phyloP scores from a whole-genome alignment of 2,329 filamentous ascomycete species.

The Ophiostoma quercus region DNA sequence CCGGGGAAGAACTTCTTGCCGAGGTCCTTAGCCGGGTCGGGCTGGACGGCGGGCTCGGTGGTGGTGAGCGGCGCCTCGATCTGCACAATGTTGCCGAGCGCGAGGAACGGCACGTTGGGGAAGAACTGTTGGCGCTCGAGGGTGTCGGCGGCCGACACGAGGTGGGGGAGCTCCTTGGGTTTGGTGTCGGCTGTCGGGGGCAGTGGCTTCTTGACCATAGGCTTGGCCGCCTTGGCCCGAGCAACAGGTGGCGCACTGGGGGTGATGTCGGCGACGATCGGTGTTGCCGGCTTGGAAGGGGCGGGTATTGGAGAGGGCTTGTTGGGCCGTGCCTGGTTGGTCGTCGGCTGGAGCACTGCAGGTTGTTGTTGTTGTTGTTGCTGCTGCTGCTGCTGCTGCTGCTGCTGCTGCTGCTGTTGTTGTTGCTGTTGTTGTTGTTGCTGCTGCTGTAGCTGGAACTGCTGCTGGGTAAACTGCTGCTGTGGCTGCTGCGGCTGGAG shows the following conservation, averaged over 20 bases:
- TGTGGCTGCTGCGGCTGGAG: conserved; percentile 7
- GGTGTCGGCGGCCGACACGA: conserved; percentile 25
- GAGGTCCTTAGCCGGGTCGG: conserved; percentile 27
- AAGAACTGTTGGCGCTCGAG: conserved; percentile 26
- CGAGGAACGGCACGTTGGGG: conserved; percentile 24
- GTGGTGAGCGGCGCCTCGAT: conserved; percentile 25
- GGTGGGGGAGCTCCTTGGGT: conserved; percentile 21
- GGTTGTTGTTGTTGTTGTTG: conserved; percentile 12
- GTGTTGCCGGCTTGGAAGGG: not conserved
- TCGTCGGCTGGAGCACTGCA: conserved; percentile 3
- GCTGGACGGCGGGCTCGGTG: conserved; percentile 26
- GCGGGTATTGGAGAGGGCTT: not conserved
- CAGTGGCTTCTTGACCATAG: conserved; percentile 11
- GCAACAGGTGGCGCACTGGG: not conserved
- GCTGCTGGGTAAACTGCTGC: conserved; percentile 4
- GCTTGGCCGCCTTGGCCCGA: conserved; percentile 19
- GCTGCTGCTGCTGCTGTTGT: conserved; percentile 16
- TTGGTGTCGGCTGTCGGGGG: not conserved
- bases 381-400: conserved; percentile 17
- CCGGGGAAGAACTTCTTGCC: conserved; percentile 27
- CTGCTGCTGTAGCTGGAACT: conserved; percentile 16
- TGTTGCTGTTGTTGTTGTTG: conserved; percentile 16
- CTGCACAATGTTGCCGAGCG: conserved; percentile 24
- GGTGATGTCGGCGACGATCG: not conserved
- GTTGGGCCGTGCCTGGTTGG: not conserved